phyloP scores from a whole-genome alignment of 352 stramenopile genomes.

The Phytophthora europaea region DNA sequence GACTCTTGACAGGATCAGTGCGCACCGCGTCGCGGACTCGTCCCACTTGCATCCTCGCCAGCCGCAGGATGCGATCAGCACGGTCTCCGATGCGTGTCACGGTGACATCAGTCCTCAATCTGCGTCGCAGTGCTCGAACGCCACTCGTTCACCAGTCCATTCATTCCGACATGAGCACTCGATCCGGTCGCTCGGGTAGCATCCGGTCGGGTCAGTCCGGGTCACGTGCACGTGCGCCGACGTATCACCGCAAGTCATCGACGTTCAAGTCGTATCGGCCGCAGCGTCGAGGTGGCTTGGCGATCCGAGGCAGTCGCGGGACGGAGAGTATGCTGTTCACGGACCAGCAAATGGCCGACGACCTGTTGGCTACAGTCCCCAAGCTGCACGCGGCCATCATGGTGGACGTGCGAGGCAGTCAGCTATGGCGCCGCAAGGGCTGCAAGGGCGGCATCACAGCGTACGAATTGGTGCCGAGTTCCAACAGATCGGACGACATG shows the following conservation, averaged over 20 bases:
- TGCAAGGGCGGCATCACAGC: conserved; percentile 49
- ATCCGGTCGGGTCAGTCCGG: conserved; percentile 11
- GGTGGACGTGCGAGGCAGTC: conserved; percentile 25
- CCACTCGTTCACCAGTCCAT: not conserved
- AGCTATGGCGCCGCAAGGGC: conserved; percentile 43
- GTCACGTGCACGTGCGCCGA: conserved; percentile 14
- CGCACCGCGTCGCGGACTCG: conserved; percentile 12
- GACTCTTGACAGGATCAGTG: not conserved
- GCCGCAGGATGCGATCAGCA: conserved; percentile 17
- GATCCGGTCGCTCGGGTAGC: conserved; percentile 25
- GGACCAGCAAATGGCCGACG: conserved; percentile 49
- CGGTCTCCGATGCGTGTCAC: conserved; percentile 12
- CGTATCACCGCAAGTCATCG: conserved; percentile 28
- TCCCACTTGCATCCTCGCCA: conserved; percentile 20
- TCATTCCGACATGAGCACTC: conserved; percentile 31
- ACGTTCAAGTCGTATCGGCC: conserved; percentile 36
- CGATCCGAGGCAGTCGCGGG: conserved; percentile 31
- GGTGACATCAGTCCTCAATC: conserved; percentile 19
- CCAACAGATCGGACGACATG: conserved; percentile 40
- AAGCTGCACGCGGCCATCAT: conserved; percentile 46
- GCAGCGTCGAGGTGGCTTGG: conserved; percentile 25
- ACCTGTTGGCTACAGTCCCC: conserved; percentile 42
- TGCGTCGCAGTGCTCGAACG: not conserved
- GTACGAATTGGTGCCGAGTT: conserved; percentile 47
- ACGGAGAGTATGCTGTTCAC: conserved; percentile 39